Base-by-base conservation (phyloP, 257 asterid species). In the Craterostigma plantagineum region DNA sequence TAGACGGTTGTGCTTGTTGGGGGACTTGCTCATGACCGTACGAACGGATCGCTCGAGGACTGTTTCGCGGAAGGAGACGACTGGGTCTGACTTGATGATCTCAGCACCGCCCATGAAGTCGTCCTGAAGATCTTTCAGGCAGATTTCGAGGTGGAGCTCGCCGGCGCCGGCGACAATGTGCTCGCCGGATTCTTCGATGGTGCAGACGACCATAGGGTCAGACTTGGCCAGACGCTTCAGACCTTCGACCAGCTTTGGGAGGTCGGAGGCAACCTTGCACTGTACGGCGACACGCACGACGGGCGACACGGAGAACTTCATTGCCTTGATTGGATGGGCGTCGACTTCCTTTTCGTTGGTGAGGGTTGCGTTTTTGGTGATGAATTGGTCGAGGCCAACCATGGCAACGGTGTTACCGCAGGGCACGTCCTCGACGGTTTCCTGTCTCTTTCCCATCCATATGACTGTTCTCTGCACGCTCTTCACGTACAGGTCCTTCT, bases 81-180 rank as follows among this genome's bases (percentile, higher is more conserved):
- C 40, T 4, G 40, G 40, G 40, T 36, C 40, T 1, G 40, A 36
- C 4, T 9, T 36, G 3, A 12, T 36, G 40, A 36, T 10, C 12
- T 10, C 12, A 1, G 14, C 40, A 3, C 40, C 40, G 40, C 12
- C 40, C 30, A 23, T 23, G 40, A 9, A 12, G 40, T 36, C 40
- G 12, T 36, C 40, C 40, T 36, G 12, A 12, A 36, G 40, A 36
- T 36, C 40, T 12, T 36, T 36, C 12, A 36, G 40, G 40, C 40
- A 36, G 40, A 36, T 36, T 8, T 36, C 40, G 40, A 36, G 40
- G 14, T 36, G 40, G 40, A 36, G 40, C 40, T 36, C 40, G 14
- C 40, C 40, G 40, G 40, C 40, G 1, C 40, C 40, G 40, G 40
- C 40, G 40, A 36, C 40, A 8, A 36, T 12, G 40, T 36, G 40